Evolutionary conservation across 2,329 filamentous ascomycete genomes (phyloP), one percentile per base, ranked within the genome.

Genomic region (Talaromyces sp.): DNA sequence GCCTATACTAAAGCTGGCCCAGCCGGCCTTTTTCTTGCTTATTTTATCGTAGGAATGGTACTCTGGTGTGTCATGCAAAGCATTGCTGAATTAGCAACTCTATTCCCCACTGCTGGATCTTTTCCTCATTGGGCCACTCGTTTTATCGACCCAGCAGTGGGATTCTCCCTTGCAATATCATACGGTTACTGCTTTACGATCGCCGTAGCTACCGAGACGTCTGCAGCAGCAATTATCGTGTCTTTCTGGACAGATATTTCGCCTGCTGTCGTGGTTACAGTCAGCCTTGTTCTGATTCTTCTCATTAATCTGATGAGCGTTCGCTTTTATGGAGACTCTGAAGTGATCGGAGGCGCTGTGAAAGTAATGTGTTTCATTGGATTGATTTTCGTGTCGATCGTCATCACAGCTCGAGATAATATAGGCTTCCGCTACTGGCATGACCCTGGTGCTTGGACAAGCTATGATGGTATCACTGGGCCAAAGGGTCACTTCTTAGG

Each of bases 61-160:
- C 73, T 96, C 57, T 96, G 90, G 75, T 92, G 88, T 70, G 95
- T 91, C 2, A 89, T 95, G 48, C 91, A 96, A 68, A 91, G 91
- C 3, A 81, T 97, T 17, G 92, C 91, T 52, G 92, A 97, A 73
- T 81, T 97, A 70, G 90, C 91, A 17, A 91, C 96, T 19, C 77
- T 91, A 14, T 94, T 92, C 60, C 92, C 92, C 3, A 88, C 96
- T 16, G 89, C 91, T 10, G 92, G 92, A 45, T 94, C 91, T 2
- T 97, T 96, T 69, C 91, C 90, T 1, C 87, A 90, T 9, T 96
- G 91, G 77, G 93, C 91, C 16, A 96, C 90, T 9, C 84, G 92
- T 11, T 96, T 97, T 66, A 75, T 97, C 27, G 91, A 96, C 67
- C 92, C 91, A 1, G 90, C 91, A 0, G 95, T 91, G 87, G 91